Evolutionary conservation across 768 basidiomycete genomes (phyloP), one percentile per base, ranked within the genome.

Genomic region (Trametes villosa): DNA sequence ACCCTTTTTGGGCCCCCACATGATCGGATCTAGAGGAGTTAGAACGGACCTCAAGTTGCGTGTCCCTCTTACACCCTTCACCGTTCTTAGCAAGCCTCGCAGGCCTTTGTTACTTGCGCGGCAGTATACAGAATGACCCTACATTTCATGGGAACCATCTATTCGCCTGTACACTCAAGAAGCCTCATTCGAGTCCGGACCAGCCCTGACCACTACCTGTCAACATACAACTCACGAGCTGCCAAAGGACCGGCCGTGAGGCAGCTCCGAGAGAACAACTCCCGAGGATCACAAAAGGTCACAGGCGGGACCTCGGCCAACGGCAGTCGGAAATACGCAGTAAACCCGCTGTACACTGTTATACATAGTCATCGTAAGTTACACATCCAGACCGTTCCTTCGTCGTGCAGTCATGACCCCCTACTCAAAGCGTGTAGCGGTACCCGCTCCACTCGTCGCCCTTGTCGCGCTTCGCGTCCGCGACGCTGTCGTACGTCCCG

Each of bases 381-480:
- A 38, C 36, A 57, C n/a, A 51, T n/a, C n/a, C 48, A 53, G 20
- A 40, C 27, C 48, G 26, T 46, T 12, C 51, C 36, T 24, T 38
- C 27, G 7, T 40, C 50, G 22, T 52, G 13, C 24, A 27, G 7
- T 49, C 47, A 30, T 49, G 5, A 36, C 33, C 31, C 18, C 8
- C 20, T 27, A 31, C 13, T 54, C 59, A 89, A 44, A 85, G 69
- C 17, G 76, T 83, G 71, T 91, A 92, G 66, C 85, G 77, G 70
- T 91, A 92, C 24, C 89, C 89, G 66, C 87, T 89, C 89, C 88
- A 90, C 46, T 75, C 72, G 71, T 91, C 88, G 2, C 88, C 89
- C 74, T 88, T 89, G 65, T 85, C 86, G 56, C 77, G 71, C 75
- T 85, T 88, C 42, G 87, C 88, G 1, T 89, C 87, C 20, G 77